Conservation (phyloP, 768 basidiomycete genomes). For the Hemileccinum rubropunctum region DNA sequence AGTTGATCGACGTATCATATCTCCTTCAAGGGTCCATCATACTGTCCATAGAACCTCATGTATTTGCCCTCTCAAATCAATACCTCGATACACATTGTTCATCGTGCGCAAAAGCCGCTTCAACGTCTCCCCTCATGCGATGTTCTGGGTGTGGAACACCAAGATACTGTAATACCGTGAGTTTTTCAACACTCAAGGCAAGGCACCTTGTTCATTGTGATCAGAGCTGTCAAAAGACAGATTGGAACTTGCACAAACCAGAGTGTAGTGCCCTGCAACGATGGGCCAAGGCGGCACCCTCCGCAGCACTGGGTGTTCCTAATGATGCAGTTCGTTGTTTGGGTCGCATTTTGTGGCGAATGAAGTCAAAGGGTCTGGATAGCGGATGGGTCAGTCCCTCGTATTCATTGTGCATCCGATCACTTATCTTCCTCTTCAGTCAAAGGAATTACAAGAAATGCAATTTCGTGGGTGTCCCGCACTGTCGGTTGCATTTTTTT, state of each 20-base stretch:
- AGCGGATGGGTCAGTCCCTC: slow-evolving; percentile 54
- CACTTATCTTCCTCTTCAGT: slow-evolving; percentile 35
- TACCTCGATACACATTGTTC: slow-evolving; percentile 68
- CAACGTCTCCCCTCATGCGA: slow-evolving; percentile 47
- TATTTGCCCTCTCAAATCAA: slow-evolving; percentile 61
- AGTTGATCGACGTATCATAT: neutral
- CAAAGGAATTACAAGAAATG: slow-evolving; percentile 62
- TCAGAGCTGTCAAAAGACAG: slow-evolving; percentile 66
- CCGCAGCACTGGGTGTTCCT: slow-evolving; percentile 49
- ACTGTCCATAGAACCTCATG: slow-evolving; percentile 55
- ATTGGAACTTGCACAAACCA: slow-evolving; percentile 72
- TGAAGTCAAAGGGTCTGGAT: slow-evolving; percentile 50
- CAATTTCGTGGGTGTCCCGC: slow-evolving; percentile 63
- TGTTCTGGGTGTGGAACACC: slow-evolving; percentile 72
- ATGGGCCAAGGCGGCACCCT: slow-evolving; percentile 53
- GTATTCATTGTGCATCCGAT: neutral
- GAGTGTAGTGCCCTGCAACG: slow-evolving; percentile 73
- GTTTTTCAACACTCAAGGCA: slow-evolving; percentile 20
- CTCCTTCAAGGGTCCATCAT: slow-evolving; percentile 52
- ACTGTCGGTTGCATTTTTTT: neutral
- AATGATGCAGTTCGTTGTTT: slow-evolving; percentile 79
- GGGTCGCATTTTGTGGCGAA: slow-evolving; percentile 69
- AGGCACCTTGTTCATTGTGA: neutral
- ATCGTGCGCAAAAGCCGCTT: slow-evolving; percentile 50
- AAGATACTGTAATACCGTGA: slow-evolving; percentile 74